These are phyloP conservation scores for Teratosphaeria viscida DNA, from an alignment of 2,329 filamentous ascomycete species.

Conservation along the genomic window DNA sequence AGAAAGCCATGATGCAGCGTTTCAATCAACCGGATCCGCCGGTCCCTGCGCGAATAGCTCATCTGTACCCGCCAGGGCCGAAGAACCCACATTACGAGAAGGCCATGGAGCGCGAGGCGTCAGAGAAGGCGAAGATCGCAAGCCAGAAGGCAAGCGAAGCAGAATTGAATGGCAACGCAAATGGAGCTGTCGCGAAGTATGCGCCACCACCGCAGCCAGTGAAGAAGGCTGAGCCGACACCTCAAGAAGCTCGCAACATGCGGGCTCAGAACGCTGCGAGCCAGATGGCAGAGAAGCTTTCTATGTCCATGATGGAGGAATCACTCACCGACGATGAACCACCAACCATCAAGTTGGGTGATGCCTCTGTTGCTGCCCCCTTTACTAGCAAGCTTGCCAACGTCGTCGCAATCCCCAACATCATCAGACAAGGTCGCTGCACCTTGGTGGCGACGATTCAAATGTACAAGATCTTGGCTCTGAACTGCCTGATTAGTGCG, in stretches of 20 bases:
- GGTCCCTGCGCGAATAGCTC: slow-evolving; percentile 82
- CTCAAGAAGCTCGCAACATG: slow-evolving; percentile 43
- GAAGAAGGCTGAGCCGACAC: slow-evolving; percentile 18
- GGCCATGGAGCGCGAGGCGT: slow-evolving; percentile 76
- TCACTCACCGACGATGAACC: slow-evolving; percentile 84
- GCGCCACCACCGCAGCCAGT: slow-evolving; percentile 13
- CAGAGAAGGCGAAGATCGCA: slow-evolving; percentile 57
- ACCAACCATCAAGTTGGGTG: slow-evolving; percentile 90
- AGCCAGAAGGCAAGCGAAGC: slow-evolving; percentile 36
- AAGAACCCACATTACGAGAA: slow-evolving; percentile 90
- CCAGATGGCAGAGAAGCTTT: slow-evolving; percentile 75
- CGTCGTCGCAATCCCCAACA: slow-evolving; percentile 94
- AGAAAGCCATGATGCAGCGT: slow-evolving; percentile 77
- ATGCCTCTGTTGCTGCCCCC: slow-evolving; percentile 91
- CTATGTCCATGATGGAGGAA: slow-evolving; percentile 76
- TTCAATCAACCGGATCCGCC: slow-evolving; percentile 94
- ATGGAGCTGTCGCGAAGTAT: slow-evolving; percentile 16
- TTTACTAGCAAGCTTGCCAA: slow-evolving; percentile 98
- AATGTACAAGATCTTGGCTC: slow-evolving; percentile 97
- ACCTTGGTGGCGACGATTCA: slow-evolving; percentile 97
- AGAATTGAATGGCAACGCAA: slow-evolving; percentile 32
- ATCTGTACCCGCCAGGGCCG: slow-evolving; percentile 84
- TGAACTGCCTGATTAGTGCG: slow-evolving; percentile 95
- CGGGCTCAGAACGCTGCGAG: slow-evolving; percentile 61
- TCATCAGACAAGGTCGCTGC: slow-evolving; percentile 93